These are phyloP conservation scores for Xylariaceae sp. DNA, from an alignment of 2,329 filamentous ascomycete species.

Conservation along the genomic window DNA sequence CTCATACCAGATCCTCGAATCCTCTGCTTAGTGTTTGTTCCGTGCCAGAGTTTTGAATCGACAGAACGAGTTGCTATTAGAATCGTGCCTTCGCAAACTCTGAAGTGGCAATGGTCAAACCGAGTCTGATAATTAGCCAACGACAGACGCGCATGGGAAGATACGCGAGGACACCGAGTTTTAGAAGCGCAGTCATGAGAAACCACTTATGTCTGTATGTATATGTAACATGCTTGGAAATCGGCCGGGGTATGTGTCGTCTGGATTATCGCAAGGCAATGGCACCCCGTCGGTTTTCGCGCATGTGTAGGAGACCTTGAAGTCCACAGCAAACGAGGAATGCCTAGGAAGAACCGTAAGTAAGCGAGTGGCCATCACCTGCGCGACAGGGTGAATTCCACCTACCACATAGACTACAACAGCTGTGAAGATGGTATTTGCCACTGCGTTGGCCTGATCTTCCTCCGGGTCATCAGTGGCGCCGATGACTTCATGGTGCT, in stretches of 20 bases:
- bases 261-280: conserved; percentile 62
- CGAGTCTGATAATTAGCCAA: too few relatives aligned
- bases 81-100: too few relatives aligned
- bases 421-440: conserved; percentile 80
- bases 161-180: too few relatives aligned
- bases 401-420: conserved; percentile 86
- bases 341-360: conserved; percentile 47
- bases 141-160: too few relatives aligned
- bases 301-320: conserved; percentile 82
- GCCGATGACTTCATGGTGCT: conserved; percentile 82
- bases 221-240: conserved; percentile 11
- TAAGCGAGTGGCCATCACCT: not conserved
- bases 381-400: conserved; percentile 23
- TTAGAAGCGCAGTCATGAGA: not conserved
- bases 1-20: too few relatives aligned
- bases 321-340: conserved; percentile 91
- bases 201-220: not conserved
- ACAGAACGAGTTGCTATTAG: too few relatives aligned
- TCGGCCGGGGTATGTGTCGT: not conserved
- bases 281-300: conserved; percentile 77
- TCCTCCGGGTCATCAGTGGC: conserved; percentile 60
- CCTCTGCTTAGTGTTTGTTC: too few relatives aligned
- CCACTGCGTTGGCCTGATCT: conserved; percentile 72
- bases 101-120: too few relatives aligned
- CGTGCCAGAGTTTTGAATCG: too few relatives aligned